phyloP scores from a whole-genome alignment of 257 asterid genomes.

The Plectranthus barbatus region DNA sequence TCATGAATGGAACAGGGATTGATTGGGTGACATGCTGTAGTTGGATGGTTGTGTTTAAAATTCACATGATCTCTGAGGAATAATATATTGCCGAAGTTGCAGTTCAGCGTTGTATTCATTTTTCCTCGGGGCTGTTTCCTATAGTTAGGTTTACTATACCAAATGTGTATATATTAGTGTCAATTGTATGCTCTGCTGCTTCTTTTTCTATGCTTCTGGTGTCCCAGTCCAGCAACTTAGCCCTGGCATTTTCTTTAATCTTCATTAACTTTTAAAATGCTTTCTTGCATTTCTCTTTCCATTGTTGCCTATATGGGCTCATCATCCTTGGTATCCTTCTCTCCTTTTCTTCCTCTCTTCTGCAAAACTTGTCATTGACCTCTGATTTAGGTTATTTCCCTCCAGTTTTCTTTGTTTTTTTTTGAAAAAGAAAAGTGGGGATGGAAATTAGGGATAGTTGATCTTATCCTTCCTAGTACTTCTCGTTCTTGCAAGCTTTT shows the following conservation, averaged over 20 bases:
- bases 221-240: slow-evolving; percentile 2
- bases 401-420: slow-evolving; percentile 63
- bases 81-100: slow-evolving; percentile 13
- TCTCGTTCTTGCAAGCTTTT: slow-evolving; percentile 16
- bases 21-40: slow-evolving; percentile 2
- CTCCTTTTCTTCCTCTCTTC: not conserved
- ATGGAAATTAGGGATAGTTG: slow-evolving; percentile 33
- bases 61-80: slow-evolving; percentile 9
- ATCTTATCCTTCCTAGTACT: slow-evolving; percentile 22
- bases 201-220: not conserved
- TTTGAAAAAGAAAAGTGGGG: slow-evolving; percentile 42
- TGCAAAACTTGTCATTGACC: slow-evolving; percentile 25
- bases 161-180: slow-evolving; percentile 35
- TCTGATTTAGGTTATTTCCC: slow-evolving; percentile 27
- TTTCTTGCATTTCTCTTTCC: not conserved
- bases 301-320: slow-evolving; percentile 20
- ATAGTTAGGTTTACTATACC: slow-evolving; percentile 10
- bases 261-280: not conserved
- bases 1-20: slow-evolving; percentile 19
- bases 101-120: slow-evolving; percentile 5
- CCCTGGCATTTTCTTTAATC: slow-evolving; percentile 14
- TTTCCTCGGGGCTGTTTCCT: slow-evolving; percentile 1
- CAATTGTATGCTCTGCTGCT: not conserved
- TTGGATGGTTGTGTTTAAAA: slow-evolving; percentile 13
- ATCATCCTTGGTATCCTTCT: not conserved